These are phyloP conservation scores for Lizanozyma gosingica DNA, from an alignment of 1,139 yeast genomes.

Conservation along the genomic window DNA sequence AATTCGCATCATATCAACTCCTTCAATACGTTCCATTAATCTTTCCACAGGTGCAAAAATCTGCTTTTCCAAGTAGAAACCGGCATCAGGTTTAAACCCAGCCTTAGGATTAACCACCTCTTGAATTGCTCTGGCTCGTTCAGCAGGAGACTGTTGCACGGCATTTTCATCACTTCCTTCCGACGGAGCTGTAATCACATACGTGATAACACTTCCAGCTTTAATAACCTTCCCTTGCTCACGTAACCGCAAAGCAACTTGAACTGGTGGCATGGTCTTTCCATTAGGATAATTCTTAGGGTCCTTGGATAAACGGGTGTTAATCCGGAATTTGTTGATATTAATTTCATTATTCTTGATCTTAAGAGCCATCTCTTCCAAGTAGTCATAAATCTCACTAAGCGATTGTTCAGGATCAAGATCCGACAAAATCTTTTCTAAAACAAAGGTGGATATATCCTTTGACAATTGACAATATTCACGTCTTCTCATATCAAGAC, in stretches of 20 bases:
- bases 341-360: constrained; percentile 56
- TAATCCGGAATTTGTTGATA: constrained; percentile 59
- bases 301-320: constrained; percentile 69
- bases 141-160: constrained; percentile 37
- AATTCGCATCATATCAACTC: constrained; percentile 72
- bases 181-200: constrained; percentile 50
- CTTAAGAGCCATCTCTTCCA: constrained; percentile 52
- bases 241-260: constrained; percentile 76
- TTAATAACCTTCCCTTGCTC: constrained; percentile 76
- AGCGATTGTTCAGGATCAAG: constrained; percentile 73
- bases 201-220: constrained; percentile 88
- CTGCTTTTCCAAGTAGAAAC: constrained; percentile 79
- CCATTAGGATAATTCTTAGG: constrained; percentile 70
- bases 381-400: constrained; percentile 60
- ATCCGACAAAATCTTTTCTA: constrained; percentile 65
- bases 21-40: constrained; percentile 76
- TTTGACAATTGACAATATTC: constrained; percentile 91
- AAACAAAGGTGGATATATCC: constrained; percentile 71
- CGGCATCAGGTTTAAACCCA: constrained; percentile 59
- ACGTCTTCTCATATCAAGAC: constrained; percentile 94
- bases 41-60: constrained; percentile 88
- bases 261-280: constrained; percentile 85
- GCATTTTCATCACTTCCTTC: constrained; percentile 24
- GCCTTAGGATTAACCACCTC: constrained; percentile 52
- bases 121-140: constrained; percentile 70